These are phyloP conservation scores for Euphorbia tirucalli DNA, from an alignment of 345 rosid species.

Conservation along the genomic window DNA sequence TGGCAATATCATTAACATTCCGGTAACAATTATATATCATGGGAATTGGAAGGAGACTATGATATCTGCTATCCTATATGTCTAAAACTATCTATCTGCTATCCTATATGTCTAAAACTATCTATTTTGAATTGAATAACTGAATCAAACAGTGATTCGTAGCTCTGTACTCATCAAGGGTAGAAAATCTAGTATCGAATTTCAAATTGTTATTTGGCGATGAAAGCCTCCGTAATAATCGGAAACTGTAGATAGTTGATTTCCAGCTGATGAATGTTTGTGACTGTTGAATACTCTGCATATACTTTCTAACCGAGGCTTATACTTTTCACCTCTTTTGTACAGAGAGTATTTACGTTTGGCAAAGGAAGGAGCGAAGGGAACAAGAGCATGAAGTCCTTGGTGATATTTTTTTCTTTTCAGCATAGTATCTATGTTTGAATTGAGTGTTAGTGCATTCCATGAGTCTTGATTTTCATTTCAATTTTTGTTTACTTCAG, in stretches of 20 bases:
- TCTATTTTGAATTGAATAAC: no score
- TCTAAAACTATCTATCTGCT: no score
- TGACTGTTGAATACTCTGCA: not conserved
- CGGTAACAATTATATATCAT: not conserved
- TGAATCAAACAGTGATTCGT: no score
- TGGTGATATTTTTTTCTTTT: conserved; percentile 48
- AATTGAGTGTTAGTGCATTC: not conserved
- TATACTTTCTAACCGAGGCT: not conserved
- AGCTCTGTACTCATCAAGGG: no score
- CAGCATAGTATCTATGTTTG: no score
- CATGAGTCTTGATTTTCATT: not conserved
- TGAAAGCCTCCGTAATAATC: not conserved
- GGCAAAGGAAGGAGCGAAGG: conserved; percentile 93
- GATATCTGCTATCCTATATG: no score
- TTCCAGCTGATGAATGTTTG: not conserved
- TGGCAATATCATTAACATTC: not conserved
- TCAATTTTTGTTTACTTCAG: no score
- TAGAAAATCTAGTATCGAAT: no score
- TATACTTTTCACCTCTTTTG: not conserved
- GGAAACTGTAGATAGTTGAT: not conserved
- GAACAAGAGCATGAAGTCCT: conserved; percentile 89
- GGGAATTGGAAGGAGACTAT: not conserved
- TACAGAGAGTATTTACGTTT: conserved; percentile 81
- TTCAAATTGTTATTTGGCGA: no score
- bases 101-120: no score